Percentiles rank a stretch among this genome's conserved stretches.
These are phyloP conservation scores for Ophiostoma sp. DNA, from an alignment of 2,329 filamentous ascomycete species.

Conservation along the genomic window DNA sequence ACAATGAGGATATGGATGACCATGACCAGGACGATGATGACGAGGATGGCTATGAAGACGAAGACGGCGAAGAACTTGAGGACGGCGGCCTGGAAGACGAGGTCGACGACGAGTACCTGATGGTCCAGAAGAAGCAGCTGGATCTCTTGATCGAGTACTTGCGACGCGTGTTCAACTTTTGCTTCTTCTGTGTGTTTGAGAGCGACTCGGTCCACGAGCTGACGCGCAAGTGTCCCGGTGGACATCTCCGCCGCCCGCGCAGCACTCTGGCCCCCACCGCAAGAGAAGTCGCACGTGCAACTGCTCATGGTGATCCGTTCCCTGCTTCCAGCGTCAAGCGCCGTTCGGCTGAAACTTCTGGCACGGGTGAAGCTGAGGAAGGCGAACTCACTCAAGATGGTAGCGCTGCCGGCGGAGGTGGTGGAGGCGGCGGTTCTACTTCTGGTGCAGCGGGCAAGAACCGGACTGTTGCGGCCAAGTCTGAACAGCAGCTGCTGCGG, in stretches of 20 bases:
- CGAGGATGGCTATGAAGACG: slow-evolving; percentile 44
- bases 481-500: slow-evolving; percentile 84
- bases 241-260: slow-evolving; percentile 88
- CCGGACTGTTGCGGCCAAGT: slow-evolving; percentile 63
- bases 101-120: slow-evolving; percentile 79
- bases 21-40: slow-evolving; percentile 55
- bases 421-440: not conserved
- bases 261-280: slow-evolving; percentile 77
- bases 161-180: slow-evolving; percentile 95
- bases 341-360: slow-evolving; percentile 40
- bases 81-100: slow-evolving; percentile 83
- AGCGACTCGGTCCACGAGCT: slow-evolving; percentile 95
- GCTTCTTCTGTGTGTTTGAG: slow-evolving; percentile 99
- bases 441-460: slow-evolving; percentile 45
- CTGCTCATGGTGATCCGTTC: slow-evolving; percentile 74
- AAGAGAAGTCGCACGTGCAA: slow-evolving; percentile 79
- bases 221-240: slow-evolving; percentile 90
- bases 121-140: slow-evolving; percentile 93
- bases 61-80: slow-evolving; percentile 65
- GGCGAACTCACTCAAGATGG: slow-evolving; percentile 56
- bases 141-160: slow-evolving; percentile 95
- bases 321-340: slow-evolving; percentile 66
- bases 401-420: slow-evolving; percentile 37
- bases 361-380: slow-evolving; percentile 50
- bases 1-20: slow-evolving; percentile 58